A percentile compares a stretch with the other conserved stretches of the same genome.
phyloP scores from a whole-genome alignment of 2,329 filamentous ascomycete genomes.

The Rhexocercosporidium sp. region DNA sequence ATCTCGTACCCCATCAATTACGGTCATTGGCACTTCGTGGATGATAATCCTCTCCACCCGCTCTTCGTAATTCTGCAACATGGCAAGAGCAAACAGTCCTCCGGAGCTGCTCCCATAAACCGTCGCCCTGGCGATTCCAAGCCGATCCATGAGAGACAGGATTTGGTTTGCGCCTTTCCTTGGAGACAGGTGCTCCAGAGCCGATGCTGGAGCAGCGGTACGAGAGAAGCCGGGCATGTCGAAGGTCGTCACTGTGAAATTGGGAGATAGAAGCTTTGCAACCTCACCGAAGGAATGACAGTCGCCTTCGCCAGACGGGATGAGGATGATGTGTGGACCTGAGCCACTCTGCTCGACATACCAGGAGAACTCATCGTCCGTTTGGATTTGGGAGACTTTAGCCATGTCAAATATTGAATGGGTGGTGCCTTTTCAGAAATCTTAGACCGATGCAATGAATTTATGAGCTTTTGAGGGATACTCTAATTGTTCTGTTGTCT shows the following conservation, averaged over 20 bases:
- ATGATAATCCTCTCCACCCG: conserved; percentile 19
- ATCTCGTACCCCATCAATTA: neutral
- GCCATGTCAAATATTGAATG: conserved; percentile 3
- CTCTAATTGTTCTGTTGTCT: neutral
- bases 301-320: conserved; percentile 32
- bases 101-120: conserved; percentile 29
- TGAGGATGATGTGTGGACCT: conserved; percentile 26
- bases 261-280: conserved; percentile 15
- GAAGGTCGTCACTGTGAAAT: conserved; percentile 30
- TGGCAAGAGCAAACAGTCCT: conserved; percentile 17
- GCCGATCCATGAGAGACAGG: conserved; percentile 24
- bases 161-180: conserved; percentile 23
- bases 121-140: conserved; percentile 16
- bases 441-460: too few relatives aligned
- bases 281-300: conserved; percentile 22
- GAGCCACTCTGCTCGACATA: conserved; percentile 23
- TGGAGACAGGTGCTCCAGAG: conserved; percentile 14
- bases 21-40: conserved; percentile 23
- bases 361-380: conserved; percentile 27
- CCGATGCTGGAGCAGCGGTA: conserved; percentile 5
- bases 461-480: too few relatives aligned
- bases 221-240: conserved; percentile 32
- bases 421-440: too few relatives aligned
- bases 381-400: conserved; percentile 16
- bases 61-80: conserved; percentile 16